Conservation (phyloP, 352 stramenopile genomes). For the Pythium chondricola region DNA sequence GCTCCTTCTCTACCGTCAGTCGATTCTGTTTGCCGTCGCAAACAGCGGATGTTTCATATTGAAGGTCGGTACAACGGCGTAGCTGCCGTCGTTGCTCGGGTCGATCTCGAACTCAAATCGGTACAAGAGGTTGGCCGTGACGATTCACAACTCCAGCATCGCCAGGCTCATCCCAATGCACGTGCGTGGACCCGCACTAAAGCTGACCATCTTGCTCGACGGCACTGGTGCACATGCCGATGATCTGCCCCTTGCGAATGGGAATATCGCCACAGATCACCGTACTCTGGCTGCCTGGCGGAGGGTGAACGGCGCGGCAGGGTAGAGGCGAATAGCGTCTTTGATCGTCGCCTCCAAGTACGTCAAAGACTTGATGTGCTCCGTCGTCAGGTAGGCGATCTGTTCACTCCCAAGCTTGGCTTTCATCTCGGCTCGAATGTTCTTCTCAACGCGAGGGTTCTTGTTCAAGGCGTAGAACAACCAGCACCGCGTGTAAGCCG, state of each 20-base stretch:
- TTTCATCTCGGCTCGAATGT: slow-evolving; percentile 40
- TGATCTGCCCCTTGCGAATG: slow-evolving; percentile 14
- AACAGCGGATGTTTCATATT: slow-evolving; percentile 16
- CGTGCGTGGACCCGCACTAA: slow-evolving; percentile 26
- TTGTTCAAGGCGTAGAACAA: slow-evolving; percentile 60
- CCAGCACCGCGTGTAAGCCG: slow-evolving; percentile 61
- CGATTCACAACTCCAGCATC: slow-evolving; percentile 30
- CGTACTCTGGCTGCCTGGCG: slow-evolving; percentile 49
- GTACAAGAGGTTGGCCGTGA: slow-evolving; percentile 13
- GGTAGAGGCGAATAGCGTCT: slow-evolving; percentile 63
- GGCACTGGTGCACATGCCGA: slow-evolving; percentile 19
- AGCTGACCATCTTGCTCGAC: slow-evolving; percentile 31
- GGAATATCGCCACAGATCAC: slow-evolving; percentile 27
- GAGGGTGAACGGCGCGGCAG: slow-evolving; percentile 42
- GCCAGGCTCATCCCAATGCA: slow-evolving; percentile 30
- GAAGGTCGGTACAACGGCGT: neutral
- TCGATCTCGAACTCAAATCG: slow-evolving; percentile 10
- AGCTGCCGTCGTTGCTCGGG: slow-evolving; percentile 6
- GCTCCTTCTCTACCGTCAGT: too few relatives aligned
- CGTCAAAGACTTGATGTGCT: slow-evolving; percentile 38
- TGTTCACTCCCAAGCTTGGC: slow-evolving; percentile 3
- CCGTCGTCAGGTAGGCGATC: slow-evolving; percentile 26
- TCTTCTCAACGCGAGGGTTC: slow-evolving; percentile 33
- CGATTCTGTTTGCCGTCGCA: too few relatives aligned
- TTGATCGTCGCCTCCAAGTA: slow-evolving; percentile 56